These are phyloP conservation scores for Cryptococcus sp. DNA, from an alignment of 1,284 basidiomycete species.

Conservation along the genomic window DNA sequence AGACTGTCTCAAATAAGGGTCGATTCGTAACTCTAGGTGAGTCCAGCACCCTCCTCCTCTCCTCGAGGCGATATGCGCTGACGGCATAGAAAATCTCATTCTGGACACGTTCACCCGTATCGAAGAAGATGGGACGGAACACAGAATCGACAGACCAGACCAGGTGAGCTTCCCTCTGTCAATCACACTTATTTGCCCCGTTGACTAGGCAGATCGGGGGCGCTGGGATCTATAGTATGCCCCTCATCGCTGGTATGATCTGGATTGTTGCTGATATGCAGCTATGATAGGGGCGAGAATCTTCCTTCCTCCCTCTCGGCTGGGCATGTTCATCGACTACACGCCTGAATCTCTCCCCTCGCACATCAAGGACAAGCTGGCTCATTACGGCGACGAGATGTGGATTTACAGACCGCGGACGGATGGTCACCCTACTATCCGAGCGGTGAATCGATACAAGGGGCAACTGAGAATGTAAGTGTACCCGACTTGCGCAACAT, in stretches of 20 bases:
- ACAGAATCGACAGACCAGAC: conserved; percentile 26
- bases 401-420: conserved; percentile 28
- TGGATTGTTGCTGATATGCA: conserved; percentile 7
- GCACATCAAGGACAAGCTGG: conserved; percentile 21
- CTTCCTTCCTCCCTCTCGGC: conserved; percentile 28
- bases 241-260: no score
- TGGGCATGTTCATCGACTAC: conserved; percentile 41
- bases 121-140: conserved; percentile 29
- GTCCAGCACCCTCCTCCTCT: background rate
- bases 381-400: conserved; percentile 34
- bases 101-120: conserved; percentile 41
- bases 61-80: background rate
- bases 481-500: background rate
- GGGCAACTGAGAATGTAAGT: conserved; percentile 31
- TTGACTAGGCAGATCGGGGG: conserved; percentile 36
- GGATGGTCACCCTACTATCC: conserved; percentile 33
- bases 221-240: conserved; percentile 41
- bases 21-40: background rate
- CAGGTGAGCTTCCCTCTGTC: conserved; percentile 22
- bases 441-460: conserved; percentile 37
- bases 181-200: background rate
- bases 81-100: conserved; percentile 34
- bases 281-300: conserved; percentile 41
- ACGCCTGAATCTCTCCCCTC: conserved; percentile 23
- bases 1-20: background rate